Percentiles rank a stretch among this genome's conserved stretches.
Evolutionary conservation across 352 stramenopile species (phyloP).

Genomic region (Globisporangium ultimum): DNA sequence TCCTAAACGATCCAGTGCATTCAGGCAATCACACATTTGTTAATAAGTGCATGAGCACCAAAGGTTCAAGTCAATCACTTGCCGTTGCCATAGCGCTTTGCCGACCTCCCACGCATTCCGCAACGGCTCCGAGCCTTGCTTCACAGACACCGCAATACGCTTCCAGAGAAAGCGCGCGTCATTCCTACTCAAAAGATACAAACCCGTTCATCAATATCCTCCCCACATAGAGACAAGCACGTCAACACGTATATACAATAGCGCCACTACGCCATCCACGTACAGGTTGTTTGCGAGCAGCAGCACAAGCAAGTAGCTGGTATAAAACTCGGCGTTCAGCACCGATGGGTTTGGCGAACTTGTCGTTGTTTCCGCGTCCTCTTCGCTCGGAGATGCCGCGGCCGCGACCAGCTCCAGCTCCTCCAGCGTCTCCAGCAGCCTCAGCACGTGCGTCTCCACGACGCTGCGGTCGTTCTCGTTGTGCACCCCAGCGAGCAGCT

Average conservation of each 20-base stretch:
- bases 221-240: background rate
- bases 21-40: background rate
- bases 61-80: background rate
- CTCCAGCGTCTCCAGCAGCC: conserved; percentile 38
- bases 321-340: conserved; percentile 54
- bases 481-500: conserved; percentile 17
- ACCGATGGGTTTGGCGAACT: conserved; percentile 25
- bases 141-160: conserved; percentile 41
- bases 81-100: conserved; percentile 67
- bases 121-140: conserved; percentile 38
- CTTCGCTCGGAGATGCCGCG: conserved; percentile 7
- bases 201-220: background rate
- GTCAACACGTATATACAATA: background rate
- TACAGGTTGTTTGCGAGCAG: conserved; percentile 52
- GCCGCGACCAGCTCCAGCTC: conserved; percentile 58
- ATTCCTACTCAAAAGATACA: conserved; percentile 25
- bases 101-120: conserved; percentile 56
- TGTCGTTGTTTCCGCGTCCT: background rate
- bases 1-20: conserved; percentile 35
- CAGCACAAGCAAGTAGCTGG: conserved; percentile 47
- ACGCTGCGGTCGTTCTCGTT: conserved; percentile 18
- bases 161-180: conserved; percentile 78
- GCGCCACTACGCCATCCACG: background rate
- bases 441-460: conserved; percentile 17
- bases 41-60: background rate